phyloP scores from a whole-genome alignment of 1,284 basidiomycete genomes.

The Cryptococcus sp. region DNA sequence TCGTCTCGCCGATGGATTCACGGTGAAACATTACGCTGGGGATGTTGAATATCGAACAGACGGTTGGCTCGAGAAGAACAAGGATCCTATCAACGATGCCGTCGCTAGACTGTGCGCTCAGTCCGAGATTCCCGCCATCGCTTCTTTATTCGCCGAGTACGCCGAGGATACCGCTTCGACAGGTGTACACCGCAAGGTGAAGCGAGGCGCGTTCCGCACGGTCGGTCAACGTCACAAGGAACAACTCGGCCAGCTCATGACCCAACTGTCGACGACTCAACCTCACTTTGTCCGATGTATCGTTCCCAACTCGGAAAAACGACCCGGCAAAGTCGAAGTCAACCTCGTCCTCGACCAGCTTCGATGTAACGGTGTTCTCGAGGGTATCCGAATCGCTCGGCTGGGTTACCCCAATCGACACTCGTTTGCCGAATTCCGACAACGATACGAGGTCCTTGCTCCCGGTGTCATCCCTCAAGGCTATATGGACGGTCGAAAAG shows the following conservation, averaged over 20 bases:
- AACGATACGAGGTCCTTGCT: constrained; percentile 92
- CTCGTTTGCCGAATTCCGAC: constrained; percentile 94
- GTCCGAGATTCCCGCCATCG: constrained; percentile 77
- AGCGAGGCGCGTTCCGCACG: constrained; percentile 96
- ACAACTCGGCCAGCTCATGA: constrained; percentile 87
- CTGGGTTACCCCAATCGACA: constrained; percentile 95
- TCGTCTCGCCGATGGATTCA: constrained; percentile 90
- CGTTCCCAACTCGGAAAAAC: constrained; percentile 90
- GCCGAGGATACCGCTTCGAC: constrained; percentile 50
- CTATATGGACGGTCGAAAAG: constrained; percentile 96
- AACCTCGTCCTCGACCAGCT: constrained; percentile 95
- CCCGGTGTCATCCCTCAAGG: constrained; percentile 86
- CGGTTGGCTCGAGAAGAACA: constrained; percentile 99
- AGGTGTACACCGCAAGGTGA: constrained; percentile 66
- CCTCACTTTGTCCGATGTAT: constrained; percentile 99
- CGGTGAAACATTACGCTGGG: constrained; percentile 94
- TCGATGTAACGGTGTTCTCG: constrained; percentile 96
- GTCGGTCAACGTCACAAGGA: constrained; percentile 95
- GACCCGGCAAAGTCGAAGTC: constrained; percentile 85
- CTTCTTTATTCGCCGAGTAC: constrained; percentile 79
- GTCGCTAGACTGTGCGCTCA: constrained; percentile 80
- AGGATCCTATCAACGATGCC: constrained; percentile 97
- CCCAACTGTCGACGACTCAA: constrained; percentile 85
- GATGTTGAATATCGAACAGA: constrained; percentile 94
- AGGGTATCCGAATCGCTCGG: constrained; percentile 96